Base-by-base conservation (phyloP, 2,329 filamentous ascomycete species). In the Mycosphaerella arachidis region DNA sequence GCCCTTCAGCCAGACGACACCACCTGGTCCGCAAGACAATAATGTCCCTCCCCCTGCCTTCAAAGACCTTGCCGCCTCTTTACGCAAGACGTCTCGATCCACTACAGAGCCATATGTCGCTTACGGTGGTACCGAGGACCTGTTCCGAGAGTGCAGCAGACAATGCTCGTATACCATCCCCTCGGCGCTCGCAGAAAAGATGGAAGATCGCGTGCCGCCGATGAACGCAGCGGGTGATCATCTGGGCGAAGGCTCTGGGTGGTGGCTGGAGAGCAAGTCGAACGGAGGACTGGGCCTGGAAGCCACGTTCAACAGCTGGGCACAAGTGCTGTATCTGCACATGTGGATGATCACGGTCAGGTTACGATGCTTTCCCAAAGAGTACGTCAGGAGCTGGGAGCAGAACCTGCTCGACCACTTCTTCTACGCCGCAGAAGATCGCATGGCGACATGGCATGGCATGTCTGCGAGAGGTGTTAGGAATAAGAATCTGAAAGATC, bases 271-370 rank as follows among this genome's bases (percentile, higher is more conserved):
- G 69, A 57, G 82, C 75, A 61, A 68, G 46, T 48, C 50, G 4
- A 45, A 61, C 8, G 64, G 64, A 9, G 68, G 69, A 1, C 85
- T 96, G 64, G 84, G 84, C 29, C 84, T 99, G 18, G 82, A 84
- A 33, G 90, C 92, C 0, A 97, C 92, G 0, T 99, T 99, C 76
- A 92, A 88, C 72, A 93, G 90, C 58, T 99, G 94, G 94, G 90
- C 92, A 20, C 92, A 97, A 76, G 88, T 97, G 48, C 94, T 92
- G 37, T 96, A 96, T 82, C 83, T 99, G 60, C 93, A 99, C 80
- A 89, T 99, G 83, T 97, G 96, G 80, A 84, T 97, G 60, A 77
- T 97, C 61, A 89, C 90, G 57, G 89, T 90, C 51, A 89, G 92
- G 58, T 80, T 97, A 68, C 89, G 94, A 65, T 87, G 87, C 74